Base-by-base conservation (phyloP, 2,329 filamentous ascomycete genomes). In the Graphilbum fragrans region DNA sequence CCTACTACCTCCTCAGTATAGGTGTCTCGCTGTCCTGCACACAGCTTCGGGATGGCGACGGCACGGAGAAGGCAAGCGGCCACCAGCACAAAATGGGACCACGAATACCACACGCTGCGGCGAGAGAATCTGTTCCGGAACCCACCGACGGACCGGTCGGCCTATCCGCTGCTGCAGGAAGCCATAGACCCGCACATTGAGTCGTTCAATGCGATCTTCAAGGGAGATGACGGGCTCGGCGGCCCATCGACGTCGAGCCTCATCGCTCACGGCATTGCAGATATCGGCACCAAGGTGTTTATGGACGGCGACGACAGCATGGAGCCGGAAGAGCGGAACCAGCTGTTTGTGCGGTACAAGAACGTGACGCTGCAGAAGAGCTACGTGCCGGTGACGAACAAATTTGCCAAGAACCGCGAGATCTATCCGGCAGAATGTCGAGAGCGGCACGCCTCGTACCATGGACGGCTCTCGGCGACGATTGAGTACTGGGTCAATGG, bases 181-280 rank as follows among this genome's bases (percentile, higher is more conserved):
- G 85, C 90, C n/a, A 80, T 96, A 45, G 73, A 84, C 50, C 92
- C 92, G 38, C 92, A 98, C 61, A 82, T 96, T 53, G 81, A 95
- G 55, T 92, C 92, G 7, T 98, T 95, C 75, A 94, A 98, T 67
- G 80, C 80, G 40, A 71, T 96, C 37, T 93, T 95, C 57, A 23
- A 38, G 17, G 75, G 79, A 25, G 69, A 72, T 44, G 72, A 81
- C 60, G 86, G 84, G 38, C 63, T 60, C 48, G 39, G 29, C 14
- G 29, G 40, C 18, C 5, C 6, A 4, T 31, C 25, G 9, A 17
- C 14, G 37, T 7, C 16, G 19, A 19, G 18, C 21, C 58, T 78
- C 44, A 55, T 98, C 41, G 75, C 82, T 38, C 79, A 86, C 49
- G 87, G 74, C 12, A 60, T 96, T 46, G 77, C 75, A 55, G 92